phyloP scores from a whole-genome alignment of 106 monocot species.

The Acanthochlamys bracteata region DNA sequence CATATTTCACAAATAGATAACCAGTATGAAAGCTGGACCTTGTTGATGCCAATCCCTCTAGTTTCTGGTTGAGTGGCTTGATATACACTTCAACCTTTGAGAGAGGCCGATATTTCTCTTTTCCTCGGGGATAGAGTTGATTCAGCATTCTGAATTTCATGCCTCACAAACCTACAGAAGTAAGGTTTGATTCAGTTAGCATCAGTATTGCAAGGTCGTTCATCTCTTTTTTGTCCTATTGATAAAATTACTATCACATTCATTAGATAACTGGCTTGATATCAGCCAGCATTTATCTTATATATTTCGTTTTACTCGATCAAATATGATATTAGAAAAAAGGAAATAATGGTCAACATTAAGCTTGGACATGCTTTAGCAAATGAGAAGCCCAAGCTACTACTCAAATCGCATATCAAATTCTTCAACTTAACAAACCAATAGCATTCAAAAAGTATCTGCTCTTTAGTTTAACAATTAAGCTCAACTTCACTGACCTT shows the following conservation, averaged over 20 bases:
- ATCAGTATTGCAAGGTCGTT: not conserved
- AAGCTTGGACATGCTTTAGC: too few species aligned
- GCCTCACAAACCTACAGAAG: conserved; percentile 49
- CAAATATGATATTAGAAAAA: not conserved
- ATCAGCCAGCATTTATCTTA: not conserved
- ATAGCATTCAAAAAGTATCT: not conserved
- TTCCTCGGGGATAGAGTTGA: conserved; percentile 45
- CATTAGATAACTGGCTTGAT: not conserved
- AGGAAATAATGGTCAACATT: not conserved
- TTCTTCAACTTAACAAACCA: too few species aligned
- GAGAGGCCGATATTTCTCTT: conserved; percentile 52
- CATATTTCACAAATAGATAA: too few species aligned
- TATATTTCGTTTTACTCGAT: not conserved
- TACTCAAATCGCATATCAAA: not conserved
- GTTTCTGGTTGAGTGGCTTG: conserved; percentile 32
- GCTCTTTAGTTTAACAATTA: too few species aligned
- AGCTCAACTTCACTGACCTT: too few species aligned
- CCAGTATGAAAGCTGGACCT: not conserved
- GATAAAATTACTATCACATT: not conserved
- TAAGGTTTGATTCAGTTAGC: too few species aligned
- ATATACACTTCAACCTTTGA: conserved; percentile 64
- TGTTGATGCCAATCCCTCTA: conserved; percentile 20
- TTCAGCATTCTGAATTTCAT: conserved; percentile 54
- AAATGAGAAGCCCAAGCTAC: too few species aligned
- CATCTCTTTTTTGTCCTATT: conserved; percentile 20